Conservation (phyloP, 768 basidiomycete species). For the Polyporus arcularius region DNA sequence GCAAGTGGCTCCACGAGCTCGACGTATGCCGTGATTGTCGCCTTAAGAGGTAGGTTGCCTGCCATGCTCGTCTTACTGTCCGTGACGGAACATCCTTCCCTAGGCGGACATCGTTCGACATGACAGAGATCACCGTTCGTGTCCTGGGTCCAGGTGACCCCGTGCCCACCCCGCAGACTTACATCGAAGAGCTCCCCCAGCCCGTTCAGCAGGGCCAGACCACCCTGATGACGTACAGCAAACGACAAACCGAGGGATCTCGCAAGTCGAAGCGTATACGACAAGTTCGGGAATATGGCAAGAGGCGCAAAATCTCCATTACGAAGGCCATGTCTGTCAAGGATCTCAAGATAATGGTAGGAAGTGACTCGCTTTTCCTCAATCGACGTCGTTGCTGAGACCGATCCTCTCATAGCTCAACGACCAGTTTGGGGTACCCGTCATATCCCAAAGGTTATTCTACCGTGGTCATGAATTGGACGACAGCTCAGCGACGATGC, state of each 20-base stretch:
- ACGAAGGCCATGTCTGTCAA: conserved; percentile 70
- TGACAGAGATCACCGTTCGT: conserved; percentile 63
- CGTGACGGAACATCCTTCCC: conserved; percentile 3
- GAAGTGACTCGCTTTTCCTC: conserved; percentile 22
- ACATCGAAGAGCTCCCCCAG: conserved; percentile 27
- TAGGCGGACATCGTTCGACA: conserved; percentile 59
- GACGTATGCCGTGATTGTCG: conserved; percentile 65
- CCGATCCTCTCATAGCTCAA: conserved; percentile 51
- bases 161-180: conserved; percentile 28
- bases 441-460: conserved; percentile 75
- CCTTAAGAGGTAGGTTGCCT: conserved; percentile 47
- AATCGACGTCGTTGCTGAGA: neutral
- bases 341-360: conserved; percentile 75
- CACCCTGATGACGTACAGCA: conserved; percentile 35
- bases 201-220: conserved; percentile 16
- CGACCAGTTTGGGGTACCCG: conserved; percentile 63
- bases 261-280: conserved; percentile 72
- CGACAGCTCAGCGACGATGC: conserved; percentile 54
- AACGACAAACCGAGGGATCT: conserved; percentile 40
- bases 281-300: conserved; percentile 51
- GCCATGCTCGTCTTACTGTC: neutral
- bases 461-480: conserved; percentile 62
- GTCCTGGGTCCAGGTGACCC: conserved; percentile 38
- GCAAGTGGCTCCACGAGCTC: conserved; percentile 47
- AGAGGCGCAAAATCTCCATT: conserved; percentile 54